Conservation (phyloP, 2,329 filamentous ascomycete genomes). For the Pseudogymnoascus sp. region DNA sequence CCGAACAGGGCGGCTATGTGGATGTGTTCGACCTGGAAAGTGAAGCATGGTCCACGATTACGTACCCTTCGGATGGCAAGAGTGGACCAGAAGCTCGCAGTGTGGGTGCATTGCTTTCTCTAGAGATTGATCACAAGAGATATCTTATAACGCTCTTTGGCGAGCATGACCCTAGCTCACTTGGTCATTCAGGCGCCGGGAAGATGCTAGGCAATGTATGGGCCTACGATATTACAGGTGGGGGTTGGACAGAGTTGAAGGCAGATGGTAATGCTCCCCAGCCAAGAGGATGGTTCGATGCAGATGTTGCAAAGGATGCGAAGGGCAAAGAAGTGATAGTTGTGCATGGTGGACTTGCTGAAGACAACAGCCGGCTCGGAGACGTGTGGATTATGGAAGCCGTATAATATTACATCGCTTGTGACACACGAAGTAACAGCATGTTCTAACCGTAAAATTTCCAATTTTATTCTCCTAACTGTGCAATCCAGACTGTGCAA, state of each 20-base stretch:
- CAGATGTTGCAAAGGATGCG: conserved; percentile 28
- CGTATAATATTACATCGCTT: too few species aligned
- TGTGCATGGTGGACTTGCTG: conserved; percentile 34
- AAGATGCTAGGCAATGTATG: conserved; percentile 35
- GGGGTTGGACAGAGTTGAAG: conserved; percentile 27
- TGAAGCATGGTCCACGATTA: conserved; percentile 23
- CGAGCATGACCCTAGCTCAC: conserved; percentile 31
- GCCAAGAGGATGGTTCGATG: conserved; percentile 35
- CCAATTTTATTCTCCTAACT: conserved; percentile 5
- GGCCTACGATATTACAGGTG: conserved; percentile 31
- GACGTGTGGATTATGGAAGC: too few species aligned
- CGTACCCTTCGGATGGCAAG: conserved; percentile 23
- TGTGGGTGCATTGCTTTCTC: conserved; percentile 25
- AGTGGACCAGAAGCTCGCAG: conserved; percentile 29
- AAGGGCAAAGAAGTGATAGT: conserved; percentile 24
- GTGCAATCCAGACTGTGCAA: conserved; percentile 4
- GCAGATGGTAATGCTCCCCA: conserved; percentile 23
- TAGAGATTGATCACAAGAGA: conserved; percentile 18
- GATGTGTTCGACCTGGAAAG: conserved; percentile 36
- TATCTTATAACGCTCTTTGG: conserved; percentile 34
- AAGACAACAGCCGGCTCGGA: conserved; percentile 31
- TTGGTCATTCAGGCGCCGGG: conserved; percentile 34
- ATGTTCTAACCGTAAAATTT: neutral
- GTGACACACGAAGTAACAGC: too few species aligned
- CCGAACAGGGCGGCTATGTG: conserved; percentile 48